phyloP scores from a whole-genome alignment of 2,329 filamentous ascomycete species.

The Tricladium varicosporioides region DNA sequence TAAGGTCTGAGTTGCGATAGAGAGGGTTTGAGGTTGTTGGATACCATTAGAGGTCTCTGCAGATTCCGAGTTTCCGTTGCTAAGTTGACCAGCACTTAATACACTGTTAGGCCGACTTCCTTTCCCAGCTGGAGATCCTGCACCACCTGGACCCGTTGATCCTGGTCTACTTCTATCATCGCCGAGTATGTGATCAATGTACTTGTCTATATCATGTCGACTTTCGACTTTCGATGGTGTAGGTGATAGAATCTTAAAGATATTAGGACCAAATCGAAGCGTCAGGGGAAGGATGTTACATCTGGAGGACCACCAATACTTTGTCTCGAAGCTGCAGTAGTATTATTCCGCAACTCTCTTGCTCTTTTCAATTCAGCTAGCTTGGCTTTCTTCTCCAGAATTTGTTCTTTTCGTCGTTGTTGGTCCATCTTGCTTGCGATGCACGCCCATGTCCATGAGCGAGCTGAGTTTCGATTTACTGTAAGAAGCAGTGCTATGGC shows the following conservation, averaged over 20 bases:
- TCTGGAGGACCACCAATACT: conserved; percentile 68
- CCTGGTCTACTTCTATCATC: conserved; percentile 65
- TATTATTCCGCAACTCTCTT: conserved; percentile 77
- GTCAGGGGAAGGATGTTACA: conserved; percentile 48
- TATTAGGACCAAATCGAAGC: conserved; percentile 29
- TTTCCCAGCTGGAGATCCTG: conserved; percentile 63
- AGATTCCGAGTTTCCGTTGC: conserved; percentile 68
- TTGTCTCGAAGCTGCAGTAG: conserved; percentile 67
- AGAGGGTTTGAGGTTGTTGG: conserved; percentile 38
- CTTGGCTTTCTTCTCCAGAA: conserved; percentile 93
- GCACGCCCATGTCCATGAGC: conserved; percentile 29
- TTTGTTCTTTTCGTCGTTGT: conserved; percentile 86
- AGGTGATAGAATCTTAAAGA: conserved; percentile 62
- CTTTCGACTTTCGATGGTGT: conserved; percentile 66
- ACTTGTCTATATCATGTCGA: conserved; percentile 75
- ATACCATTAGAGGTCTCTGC: conserved; percentile 47
- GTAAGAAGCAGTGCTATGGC: no score
- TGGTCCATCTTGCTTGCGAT: conserved; percentile 41
- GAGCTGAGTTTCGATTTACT: no score
- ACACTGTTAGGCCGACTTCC: conserved; percentile 85
- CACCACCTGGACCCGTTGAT: conserved; percentile 62
- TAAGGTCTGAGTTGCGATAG: conserved; percentile 59
- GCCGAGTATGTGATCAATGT: conserved; percentile 81
- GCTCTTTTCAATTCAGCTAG: conserved; percentile 94
- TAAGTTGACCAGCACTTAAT: conserved; percentile 76